Evolutionary conservation across 2,329 filamentous ascomycete species (phyloP), one percentile per base, ranked within the genome.

Genomic region (Fusarium tanahbumbuense): DNA sequence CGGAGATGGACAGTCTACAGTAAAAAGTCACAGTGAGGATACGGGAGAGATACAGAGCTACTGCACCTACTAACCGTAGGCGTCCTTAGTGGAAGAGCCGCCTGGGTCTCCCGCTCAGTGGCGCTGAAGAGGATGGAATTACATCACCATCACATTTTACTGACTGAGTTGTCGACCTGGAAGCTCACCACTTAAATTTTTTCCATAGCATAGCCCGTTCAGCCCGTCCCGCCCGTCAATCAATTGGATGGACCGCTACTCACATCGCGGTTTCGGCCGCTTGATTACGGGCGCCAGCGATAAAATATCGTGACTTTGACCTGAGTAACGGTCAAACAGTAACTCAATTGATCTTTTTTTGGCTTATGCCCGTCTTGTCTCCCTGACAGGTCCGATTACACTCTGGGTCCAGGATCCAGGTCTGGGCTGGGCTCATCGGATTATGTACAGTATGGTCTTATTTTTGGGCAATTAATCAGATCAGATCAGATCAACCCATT

Each of bases 131-230:
- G 56, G 53, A 30, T 30, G 28, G 28, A 58, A 74, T 74, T 74
- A 74, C 72, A 74, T 74, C 72, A 74, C 68, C 68, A 72, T 73
- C 46, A 63, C 60, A 44, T 27, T 27, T 40, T n/a, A 45, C 18
- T 57, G 37, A 58, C 61, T 45, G 49, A 32, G 34, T 40, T 42
- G 46, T 42, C 20, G 34, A n/a, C 41, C 25, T 27, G 20, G 25
- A 53, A 28, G 34, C 32, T 53, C 49, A 53, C 49, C 49, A 53
- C 23, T 50, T 23, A 27, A 40, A 37, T 37, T 37, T 40, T 52
- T 40, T 20, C 6, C 11, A 41, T 18, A 34, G 18, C 28, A 48
- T n/a, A 50, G 22, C 46, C 47, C 46, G 45, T 55, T 28, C 15
- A 41, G 25, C 45, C 28, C 25, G 53, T n/a, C 16, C 28, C 28